phyloP scores from a whole-genome alignment of 768 basidiomycete genomes.

The Calocera cornea region DNA sequence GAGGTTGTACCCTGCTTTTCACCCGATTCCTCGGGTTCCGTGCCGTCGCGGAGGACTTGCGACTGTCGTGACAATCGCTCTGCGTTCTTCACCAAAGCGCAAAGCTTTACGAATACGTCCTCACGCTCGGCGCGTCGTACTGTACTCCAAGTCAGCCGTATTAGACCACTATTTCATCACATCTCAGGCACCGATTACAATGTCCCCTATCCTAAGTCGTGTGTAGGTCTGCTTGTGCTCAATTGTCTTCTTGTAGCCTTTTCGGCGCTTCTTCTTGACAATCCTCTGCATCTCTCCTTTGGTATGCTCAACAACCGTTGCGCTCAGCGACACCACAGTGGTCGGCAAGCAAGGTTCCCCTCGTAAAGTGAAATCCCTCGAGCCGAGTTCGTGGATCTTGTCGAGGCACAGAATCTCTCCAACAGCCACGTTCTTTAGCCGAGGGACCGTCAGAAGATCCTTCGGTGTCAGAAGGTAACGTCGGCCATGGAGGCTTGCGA shows the following conservation, averaged over 20 bases:
- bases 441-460: constrained; percentile 88
- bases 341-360: constrained; percentile 58
- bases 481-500: constrained; percentile 74
- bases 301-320: constrained; percentile 95
- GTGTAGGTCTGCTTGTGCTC: constrained; percentile 91
- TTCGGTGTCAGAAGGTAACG: constrained; percentile 81
- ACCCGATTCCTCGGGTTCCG: no score
- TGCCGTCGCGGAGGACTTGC: no score
- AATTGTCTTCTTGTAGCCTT: constrained; percentile 92
- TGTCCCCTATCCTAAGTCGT: constrained; percentile 79
- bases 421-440: constrained; percentile 68
- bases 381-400: constrained; percentile 86
- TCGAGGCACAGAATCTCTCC: constrained; percentile 75
- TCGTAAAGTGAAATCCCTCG: constrained; percentile 84
- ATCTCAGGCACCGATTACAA: constrained; percentile 32
- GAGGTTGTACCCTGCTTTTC: no score
- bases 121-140: no score
- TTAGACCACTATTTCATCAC: no score
- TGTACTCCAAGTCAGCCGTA: no score
- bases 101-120: no score
- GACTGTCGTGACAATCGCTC: no score
- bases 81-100: no score
- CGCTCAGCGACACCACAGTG: constrained; percentile 54
- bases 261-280: constrained; percentile 95
- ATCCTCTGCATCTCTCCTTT: constrained; percentile 84